A percentile compares a stretch with the other conserved stretches of the same genome.
These are phyloP conservation scores for Tulasnella sp. DNA, from an alignment of 768 basidiomycete genomes.

Conservation along the genomic window DNA sequence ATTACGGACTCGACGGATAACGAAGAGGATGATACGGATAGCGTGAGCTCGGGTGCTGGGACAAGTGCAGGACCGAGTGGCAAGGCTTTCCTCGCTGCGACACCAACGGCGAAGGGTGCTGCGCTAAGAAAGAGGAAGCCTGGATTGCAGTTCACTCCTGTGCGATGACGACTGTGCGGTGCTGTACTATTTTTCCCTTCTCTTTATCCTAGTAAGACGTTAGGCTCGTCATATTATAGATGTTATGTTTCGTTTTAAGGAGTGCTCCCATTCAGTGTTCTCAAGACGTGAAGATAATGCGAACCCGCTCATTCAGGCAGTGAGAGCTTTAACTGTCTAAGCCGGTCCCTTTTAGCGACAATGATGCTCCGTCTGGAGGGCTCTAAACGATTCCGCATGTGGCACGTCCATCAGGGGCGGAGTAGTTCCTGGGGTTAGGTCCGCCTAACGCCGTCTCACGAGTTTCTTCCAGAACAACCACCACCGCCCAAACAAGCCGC, in stretches of 20 bases:
- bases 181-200: background rate
- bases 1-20: conserved; percentile 7
- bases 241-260: background rate
- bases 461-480: background rate
- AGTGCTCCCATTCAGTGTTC: no score
- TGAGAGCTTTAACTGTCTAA: background rate
- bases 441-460: background rate
- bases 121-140: conserved; percentile 6
- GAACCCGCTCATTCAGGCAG: no score
- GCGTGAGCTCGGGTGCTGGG: background rate
- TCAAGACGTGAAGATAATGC: no score
- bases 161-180: background rate
- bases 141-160: conserved; percentile 2
- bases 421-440: background rate
- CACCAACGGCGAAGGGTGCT: background rate
- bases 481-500: background rate
- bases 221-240: background rate
- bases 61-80: background rate
- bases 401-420: background rate
- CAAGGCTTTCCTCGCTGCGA: background rate
- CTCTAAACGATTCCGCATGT: background rate
- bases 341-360: no score
- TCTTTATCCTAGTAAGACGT: background rate
- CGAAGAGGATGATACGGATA: background rate
- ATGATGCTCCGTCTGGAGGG: no score